phyloP scores from a whole-genome alignment of 169 alveolate species.

The Babesia gibsoni region DNA sequence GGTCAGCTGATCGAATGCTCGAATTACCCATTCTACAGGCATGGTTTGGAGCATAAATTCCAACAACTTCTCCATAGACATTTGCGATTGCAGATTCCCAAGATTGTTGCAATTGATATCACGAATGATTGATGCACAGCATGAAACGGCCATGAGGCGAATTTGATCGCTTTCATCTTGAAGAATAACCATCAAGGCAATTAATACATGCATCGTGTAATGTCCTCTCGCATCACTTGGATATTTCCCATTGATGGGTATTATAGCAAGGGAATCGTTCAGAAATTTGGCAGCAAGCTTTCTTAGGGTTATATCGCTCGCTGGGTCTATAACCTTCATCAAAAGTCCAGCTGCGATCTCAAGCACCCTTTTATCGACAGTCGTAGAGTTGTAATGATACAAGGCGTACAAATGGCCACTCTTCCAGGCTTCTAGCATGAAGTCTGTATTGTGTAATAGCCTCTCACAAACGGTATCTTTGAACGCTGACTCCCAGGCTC shows the following conservation, averaged over 20 bases:
- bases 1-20: slow-evolving; percentile 24
- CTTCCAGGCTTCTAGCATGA: slow-evolving; percentile 11
- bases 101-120: neutral
- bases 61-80: slow-evolving; percentile 6
- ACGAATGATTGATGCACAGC: neutral
- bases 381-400: neutral
- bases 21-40: slow-evolving; percentile 3
- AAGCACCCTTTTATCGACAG: neutral
- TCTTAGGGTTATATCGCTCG: slow-evolving; percentile 1
- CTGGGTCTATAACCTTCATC: slow-evolving; percentile 21
- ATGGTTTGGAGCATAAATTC: neutral
- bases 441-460: slow-evolving; percentile 6
- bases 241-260: neutral
- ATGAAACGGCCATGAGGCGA: slow-evolving; percentile 2
- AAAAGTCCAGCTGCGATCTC: slow-evolving; percentile 7
- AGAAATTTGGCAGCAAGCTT: neutral
- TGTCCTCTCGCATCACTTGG: neutral
- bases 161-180: slow-evolving; percentile 30
- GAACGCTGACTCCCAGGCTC: neutral
- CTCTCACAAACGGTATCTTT: neutral
- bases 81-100: neutral
- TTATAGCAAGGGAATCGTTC: neutral
- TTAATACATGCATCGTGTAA: slow-evolving; percentile 2
- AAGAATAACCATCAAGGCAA: slow-evolving; percentile 13
- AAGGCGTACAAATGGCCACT: slow-evolving; percentile 16